Conservation (phyloP, 805 yeast genomes). For the Wickerhamiella sergipiensis region DNA sequence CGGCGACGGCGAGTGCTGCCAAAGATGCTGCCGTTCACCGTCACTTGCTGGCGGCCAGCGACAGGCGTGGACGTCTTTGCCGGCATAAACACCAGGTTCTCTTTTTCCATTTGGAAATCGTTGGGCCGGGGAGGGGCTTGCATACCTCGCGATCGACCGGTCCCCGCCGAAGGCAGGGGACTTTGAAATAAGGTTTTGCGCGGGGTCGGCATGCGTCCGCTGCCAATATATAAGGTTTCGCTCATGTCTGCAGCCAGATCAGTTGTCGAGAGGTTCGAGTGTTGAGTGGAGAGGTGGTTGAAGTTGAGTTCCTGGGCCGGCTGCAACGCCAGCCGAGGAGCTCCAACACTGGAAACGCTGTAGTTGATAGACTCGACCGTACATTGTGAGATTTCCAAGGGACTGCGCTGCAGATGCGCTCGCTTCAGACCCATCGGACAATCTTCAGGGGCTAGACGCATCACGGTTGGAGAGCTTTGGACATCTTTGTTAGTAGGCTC, state of each 20-base stretch:
- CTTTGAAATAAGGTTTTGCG: neutral
- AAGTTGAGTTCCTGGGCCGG: neutral
- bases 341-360: neutral
- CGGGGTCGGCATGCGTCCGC: conserved; percentile 1
- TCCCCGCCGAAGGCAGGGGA: neutral
- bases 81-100: neutral
- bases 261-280: neutral
- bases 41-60: neutral
- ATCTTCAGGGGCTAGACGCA: neutral
- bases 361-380: neutral
- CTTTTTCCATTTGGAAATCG: neutral
- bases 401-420: neutral
- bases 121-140: neutral
- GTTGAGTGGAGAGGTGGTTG: neutral
- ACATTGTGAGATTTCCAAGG: neutral
- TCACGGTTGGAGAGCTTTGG: neutral
- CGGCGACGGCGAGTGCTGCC: neutral
- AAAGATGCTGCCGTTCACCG: neutral
- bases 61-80: neutral
- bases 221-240: conserved; percentile 25
- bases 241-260: conserved; percentile 18
- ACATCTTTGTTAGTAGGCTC: neutral
- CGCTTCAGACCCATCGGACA: neutral
- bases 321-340: neutral
- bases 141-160: neutral